Evolutionary conservation across 2,329 filamentous ascomycete genomes (phyloP), one percentile per base, ranked within the genome.

Genomic region (Alternaria solani): DNA sequence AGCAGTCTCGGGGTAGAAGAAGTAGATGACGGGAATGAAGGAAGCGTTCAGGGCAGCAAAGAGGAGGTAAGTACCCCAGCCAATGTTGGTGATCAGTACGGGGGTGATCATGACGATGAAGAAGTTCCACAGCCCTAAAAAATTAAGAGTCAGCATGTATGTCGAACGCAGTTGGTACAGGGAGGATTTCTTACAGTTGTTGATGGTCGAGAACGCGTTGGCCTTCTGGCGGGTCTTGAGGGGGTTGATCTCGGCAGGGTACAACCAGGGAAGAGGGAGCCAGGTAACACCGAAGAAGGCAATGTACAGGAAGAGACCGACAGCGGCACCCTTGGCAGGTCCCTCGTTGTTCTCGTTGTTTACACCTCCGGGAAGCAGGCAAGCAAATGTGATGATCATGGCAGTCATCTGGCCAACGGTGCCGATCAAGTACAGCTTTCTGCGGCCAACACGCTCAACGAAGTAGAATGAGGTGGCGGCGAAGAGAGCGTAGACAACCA

Each of bases 281-380:
- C 87, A 89, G 1, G 86, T 88, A 0, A 88, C 87, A 34, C 88
- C 89, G 64, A 90, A 91, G 56, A 87, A 88, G 5, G 87, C 87
- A 69, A 91, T 91, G 77, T 90, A 91, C 3, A 87, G 84, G 78
- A 91, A 91, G 12, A 91, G 63, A 57, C 88, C 88, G 3, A 89
- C 87, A 9, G 84, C 82, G 1, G 83, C 82, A 30, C 82, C 81
- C 62, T 83, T 82, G 25, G 82, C 79, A 46, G 80, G 73, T 8
- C 55, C 67, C 2, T 69, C 30, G 1, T 68, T 74, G 34, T 66
- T 23, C 14, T 26, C 46, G 32, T 49, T 49, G 1, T 49, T 2
- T 8, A 49, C 32, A 20, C 46, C 46, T 36, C 46, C 75, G 2
- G 79, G 78, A 23, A 81, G 80, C 20, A 82, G 64, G 61, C 77